Base-by-base conservation (phyloP, 1,284 basidiomycete species). In the Apiotrichum domesticum region DNA sequence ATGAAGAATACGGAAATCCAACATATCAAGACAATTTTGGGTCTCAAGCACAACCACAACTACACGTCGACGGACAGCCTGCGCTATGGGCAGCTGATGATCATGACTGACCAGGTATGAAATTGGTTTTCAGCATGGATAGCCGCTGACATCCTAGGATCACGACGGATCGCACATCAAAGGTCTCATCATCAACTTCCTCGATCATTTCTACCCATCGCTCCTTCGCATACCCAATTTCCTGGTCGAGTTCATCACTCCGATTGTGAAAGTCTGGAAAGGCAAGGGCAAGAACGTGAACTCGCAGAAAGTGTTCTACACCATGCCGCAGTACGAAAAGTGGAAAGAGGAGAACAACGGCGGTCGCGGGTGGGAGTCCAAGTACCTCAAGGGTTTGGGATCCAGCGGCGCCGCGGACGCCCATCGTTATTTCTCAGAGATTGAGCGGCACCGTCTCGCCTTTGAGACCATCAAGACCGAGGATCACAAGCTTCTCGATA, bases 91-190 rank as follows among this genome's bases (percentile, higher is more conserved):
- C 86, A 87, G 57, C 76, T 99, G 59, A 99, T 99, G 96, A 93
- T 99, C 71, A 99, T 99, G 96, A 94, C 96, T 11, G 96, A 99
- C 87, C 94, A 98, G 83, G 91, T 90, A 46, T 52, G 62, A 8
- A 9, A 8, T 13, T 3, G 9, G 46, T 8, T 11, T 0, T 8
- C n/a, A 52, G 46, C n/a, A 21, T 47, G 56, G 15, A 59, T 13
- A 39, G 37, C 10, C 3, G 45, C 52, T 35, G 41, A 40, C 43
- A 41, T n/a, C 13, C 0, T 74, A 96, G 90, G 96, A 99, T 84
- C 93, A 98, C 79, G 96, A 99, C 78, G 96, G 96, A 53, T 98
- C 95, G 41, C 96, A 99, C 78, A 99, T 99, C 80, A 99, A 99
- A 78, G 96, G 96, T 42, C 83, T 98, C 8, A 83, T 99, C 56